phyloP scores from a whole-genome alignment of 2,329 filamentous ascomycete species.

The Alternaria sp. region DNA sequence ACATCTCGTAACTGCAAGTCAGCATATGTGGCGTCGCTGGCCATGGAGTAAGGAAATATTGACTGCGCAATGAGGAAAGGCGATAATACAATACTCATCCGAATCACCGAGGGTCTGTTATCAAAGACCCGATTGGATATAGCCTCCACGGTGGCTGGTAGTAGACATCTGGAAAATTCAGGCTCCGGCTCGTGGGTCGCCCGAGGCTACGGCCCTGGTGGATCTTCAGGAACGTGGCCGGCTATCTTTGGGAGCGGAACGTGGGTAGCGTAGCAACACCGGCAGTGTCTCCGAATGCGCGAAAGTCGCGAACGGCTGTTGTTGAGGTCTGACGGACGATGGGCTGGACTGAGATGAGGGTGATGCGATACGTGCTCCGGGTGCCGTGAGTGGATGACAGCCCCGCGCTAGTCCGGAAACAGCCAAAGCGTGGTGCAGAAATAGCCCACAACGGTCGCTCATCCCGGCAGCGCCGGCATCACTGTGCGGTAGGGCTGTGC shows the following conservation, averaged over 20 bases:
- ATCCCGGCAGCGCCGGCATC: slow-evolving; percentile 20
- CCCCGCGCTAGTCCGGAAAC: slow-evolving; percentile 4
- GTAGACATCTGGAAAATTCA: neutral
- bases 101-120: slow-evolving; percentile 12
- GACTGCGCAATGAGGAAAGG: slow-evolving; percentile 13
- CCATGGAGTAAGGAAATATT: slow-evolving; percentile 10
- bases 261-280: neutral
- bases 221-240: slow-evolving; percentile 18
- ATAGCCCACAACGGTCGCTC: slow-evolving; percentile 12
- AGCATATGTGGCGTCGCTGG: slow-evolving; percentile 27
- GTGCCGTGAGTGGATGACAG: neutral
- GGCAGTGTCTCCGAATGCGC: slow-evolving; percentile 15
- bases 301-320: slow-evolving; percentile 1
- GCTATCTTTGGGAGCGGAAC: neutral
- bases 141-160: neutral
- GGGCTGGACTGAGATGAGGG: slow-evolving; percentile 16
- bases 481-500: slow-evolving; percentile 30
- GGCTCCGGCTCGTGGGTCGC: neutral
- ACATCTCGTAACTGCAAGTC: slow-evolving; percentile 29
- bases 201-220: neutral
- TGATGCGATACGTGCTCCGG: slow-evolving; percentile 10
- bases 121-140: slow-evolving; percentile 21
- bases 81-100: neutral
- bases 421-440: slow-evolving; percentile 13
- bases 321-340: slow-evolving; percentile 1